Conservation (phyloP, 805 yeast genomes). For the Candida insectalens region DNA sequence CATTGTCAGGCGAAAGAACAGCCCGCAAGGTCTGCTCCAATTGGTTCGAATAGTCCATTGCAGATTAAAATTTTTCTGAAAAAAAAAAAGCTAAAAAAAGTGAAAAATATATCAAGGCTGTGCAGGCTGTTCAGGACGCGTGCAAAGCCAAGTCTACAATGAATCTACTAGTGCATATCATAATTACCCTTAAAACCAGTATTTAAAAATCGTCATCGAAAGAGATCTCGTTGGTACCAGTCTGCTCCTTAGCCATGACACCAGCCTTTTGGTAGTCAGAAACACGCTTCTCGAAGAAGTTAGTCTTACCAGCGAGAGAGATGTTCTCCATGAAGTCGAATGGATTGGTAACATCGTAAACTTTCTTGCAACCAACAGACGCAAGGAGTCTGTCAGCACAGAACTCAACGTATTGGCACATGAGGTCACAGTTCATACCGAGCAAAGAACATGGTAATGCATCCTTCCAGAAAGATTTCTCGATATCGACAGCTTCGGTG, state of each 20-base stretch:
- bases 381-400: slow-evolving; percentile 92
- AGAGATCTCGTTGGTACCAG: slow-evolving; percentile 49
- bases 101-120: no score
- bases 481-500: slow-evolving; percentile 92
- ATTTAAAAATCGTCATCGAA: slow-evolving; percentile 89
- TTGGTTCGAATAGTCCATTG: slow-evolving; percentile 25
- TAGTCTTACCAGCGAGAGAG: slow-evolving; percentile 96
- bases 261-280: slow-evolving; percentile 99
- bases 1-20: slow-evolving; percentile 74
- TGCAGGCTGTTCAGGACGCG: no score
- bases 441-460: slow-evolving; percentile 88
- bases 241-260: slow-evolving; percentile 73
- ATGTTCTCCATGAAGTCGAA: slow-evolving; percentile 99
- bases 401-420: slow-evolving; percentile 98
- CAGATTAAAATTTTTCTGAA: no score
- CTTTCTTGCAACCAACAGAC: slow-evolving; percentile 84
- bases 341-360: slow-evolving; percentile 83
- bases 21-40: slow-evolving; percentile 73
- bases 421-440: slow-evolving; percentile 89
- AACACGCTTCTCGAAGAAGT: slow-evolving; percentile 98
- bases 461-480: slow-evolving; percentile 89
- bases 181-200: no score
- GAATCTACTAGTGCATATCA: no score
- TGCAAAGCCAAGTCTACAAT: no score
- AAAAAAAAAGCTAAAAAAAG: neutral